A percentile compares a stretch with the other conserved stretches of the same genome.
Conservation (phyloP, 208 protist genomes). For the Acanthamoeba castellanii region DNA sequence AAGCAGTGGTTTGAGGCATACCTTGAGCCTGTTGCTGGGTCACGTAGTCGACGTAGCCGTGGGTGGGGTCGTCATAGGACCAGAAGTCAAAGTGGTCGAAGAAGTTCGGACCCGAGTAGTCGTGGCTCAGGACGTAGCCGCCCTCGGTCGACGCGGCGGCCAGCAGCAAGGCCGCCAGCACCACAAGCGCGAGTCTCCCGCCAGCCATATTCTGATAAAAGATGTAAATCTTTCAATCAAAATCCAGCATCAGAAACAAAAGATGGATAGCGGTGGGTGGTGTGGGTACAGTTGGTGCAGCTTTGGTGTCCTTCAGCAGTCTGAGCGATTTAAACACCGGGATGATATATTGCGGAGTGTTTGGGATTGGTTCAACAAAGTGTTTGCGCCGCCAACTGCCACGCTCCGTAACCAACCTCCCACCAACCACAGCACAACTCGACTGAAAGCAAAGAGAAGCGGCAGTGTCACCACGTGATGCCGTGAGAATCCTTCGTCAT, state of each 20-base stretch:
- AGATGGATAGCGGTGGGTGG: too few relatives aligned
- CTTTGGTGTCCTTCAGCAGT: too few relatives aligned
- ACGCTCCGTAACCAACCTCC: too few relatives aligned
- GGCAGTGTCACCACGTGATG: not conserved
- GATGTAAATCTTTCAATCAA: not conserved
- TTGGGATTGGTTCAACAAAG: not conserved
- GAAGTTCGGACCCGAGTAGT: conserved; percentile 23
- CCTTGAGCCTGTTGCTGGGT: conserved; percentile 9
- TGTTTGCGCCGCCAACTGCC: not conserved
- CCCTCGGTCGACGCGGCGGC: not conserved
- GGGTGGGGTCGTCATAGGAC: conserved; percentile 15
- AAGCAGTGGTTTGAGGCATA: not conserved
- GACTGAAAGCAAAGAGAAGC: too few relatives aligned
- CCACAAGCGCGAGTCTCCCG: not conserved
- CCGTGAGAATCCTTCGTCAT: conserved; percentile 31
- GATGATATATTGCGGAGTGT: too few relatives aligned
- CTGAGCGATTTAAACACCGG: too few relatives aligned
- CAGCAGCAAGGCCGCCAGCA: not conserved
- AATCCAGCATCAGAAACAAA: too few relatives aligned
- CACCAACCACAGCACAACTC: too few relatives aligned
- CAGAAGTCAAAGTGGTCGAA: conserved; percentile 56
- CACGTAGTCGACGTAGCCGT: conserved; percentile 55
- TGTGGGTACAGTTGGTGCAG: too few relatives aligned
- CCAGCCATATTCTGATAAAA: not conserved
- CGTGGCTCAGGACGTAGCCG: not conserved